Evolutionary conservation across 176 grass and related monocot genomes (phyloP).

Genomic region (Pontederia crassipes): DNA sequence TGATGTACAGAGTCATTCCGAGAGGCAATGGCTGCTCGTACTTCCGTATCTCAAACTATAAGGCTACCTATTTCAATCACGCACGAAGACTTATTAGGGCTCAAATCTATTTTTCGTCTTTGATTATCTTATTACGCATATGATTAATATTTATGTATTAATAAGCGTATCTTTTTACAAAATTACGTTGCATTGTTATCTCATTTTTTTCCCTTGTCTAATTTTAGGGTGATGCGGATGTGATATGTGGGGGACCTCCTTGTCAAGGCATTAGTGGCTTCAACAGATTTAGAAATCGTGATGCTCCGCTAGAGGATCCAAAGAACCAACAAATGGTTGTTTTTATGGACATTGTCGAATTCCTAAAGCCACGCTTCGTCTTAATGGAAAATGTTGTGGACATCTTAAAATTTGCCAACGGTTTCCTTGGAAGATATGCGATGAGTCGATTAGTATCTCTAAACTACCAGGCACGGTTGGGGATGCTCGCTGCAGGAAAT

Average conservation of each 20-base stretch:
- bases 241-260: conserved; percentile 75
- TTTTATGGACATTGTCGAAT: conserved; percentile 69
- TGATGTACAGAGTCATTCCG: too few species aligned
- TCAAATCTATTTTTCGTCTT: too few species aligned
- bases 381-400: conserved; percentile 93
- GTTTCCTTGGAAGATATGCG: conserved; percentile 63
- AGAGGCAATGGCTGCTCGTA: too few species aligned
- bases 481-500: conserved; percentile 66
- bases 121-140: too few species aligned
- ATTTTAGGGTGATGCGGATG: conserved; percentile 64
- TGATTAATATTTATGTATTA: too few species aligned
- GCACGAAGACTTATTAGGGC: too few species aligned
- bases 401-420: conserved; percentile 72
- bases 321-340: conserved; percentile 85
- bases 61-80: too few species aligned
- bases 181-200: too few species aligned
- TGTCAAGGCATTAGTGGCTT: conserved; percentile 93
- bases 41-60: too few species aligned
- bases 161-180: too few species aligned
- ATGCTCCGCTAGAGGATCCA: conserved; percentile 59
- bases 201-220: too few species aligned
- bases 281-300: conserved; percentile 68
- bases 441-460: conserved; percentile 56
- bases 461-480: conserved; percentile 74
- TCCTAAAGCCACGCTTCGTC: conserved; percentile 70